A percentile compares a stretch with the other conserved stretches of the same genome.
These are phyloP conservation scores for Citrus maxima DNA, from an alignment of 345 rosid species.

Conservation along the genomic window DNA sequence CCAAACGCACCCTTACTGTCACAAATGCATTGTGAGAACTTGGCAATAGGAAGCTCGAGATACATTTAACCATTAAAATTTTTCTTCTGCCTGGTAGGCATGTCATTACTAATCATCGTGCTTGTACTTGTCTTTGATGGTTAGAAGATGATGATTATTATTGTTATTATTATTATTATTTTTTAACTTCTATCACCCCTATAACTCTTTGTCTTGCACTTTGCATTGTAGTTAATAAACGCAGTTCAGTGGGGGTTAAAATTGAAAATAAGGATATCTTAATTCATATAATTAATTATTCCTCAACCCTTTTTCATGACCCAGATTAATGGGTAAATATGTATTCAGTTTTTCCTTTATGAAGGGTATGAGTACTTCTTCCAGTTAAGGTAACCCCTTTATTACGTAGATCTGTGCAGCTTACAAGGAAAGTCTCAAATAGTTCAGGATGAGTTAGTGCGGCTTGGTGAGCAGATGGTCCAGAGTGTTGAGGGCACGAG, in stretches of 20 bases:
- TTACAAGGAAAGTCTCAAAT: constrained; percentile 95
- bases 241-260: neutral
- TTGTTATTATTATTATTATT: too few species aligned
- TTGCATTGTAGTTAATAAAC: neutral
- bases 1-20: too few species aligned
- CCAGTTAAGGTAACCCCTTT: neutral
- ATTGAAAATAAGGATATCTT: neutral
- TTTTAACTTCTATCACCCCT: neutral
- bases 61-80: neutral
- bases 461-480: constrained; percentile 91
- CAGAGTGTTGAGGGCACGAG: constrained; percentile 85
- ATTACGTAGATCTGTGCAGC: constrained; percentile 34
- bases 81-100: neutral
- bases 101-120: neutral
- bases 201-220: neutral
- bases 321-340: neutral
- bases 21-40: neutral
- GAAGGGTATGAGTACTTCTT: neutral
- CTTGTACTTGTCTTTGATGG: neutral
- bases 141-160: neutral
- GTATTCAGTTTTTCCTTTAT: neutral
- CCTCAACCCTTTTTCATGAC: neutral
- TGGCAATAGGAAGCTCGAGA: neutral
- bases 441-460: constrained; percentile 78
- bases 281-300: neutral